Conservation (phyloP, 352 stramenopile species). For the Chloridella minuta region DNA sequence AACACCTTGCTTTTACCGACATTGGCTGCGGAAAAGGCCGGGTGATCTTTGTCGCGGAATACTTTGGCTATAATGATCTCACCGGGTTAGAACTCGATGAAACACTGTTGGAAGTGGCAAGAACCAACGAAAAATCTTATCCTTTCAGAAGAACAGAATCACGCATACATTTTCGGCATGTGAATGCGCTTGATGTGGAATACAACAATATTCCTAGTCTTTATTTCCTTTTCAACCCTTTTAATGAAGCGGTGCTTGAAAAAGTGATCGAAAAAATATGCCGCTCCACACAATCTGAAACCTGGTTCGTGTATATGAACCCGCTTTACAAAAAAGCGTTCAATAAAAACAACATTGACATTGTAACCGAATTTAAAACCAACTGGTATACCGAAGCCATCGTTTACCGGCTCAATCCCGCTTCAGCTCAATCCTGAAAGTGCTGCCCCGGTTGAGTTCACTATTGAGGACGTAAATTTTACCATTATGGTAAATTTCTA, state of each 20-base stretch:
- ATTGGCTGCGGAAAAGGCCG: background rate
- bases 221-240: background rate
- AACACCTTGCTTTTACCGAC: background rate
- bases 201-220: background rate
- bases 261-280: background rate
- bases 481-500: background rate
- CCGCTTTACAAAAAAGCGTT: background rate
- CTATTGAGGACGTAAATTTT: background rate
- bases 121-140: background rate
- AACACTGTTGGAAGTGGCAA: background rate
- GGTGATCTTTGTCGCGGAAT: background rate
- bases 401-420: background rate
- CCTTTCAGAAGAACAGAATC: background rate
- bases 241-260: background rate
- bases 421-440: background rate
- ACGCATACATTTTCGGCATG: background rate
- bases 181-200: background rate
- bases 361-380: background rate
- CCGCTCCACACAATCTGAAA: background rate
- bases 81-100: background rate
- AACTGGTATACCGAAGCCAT: background rate
- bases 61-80: background rate
- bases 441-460: background rate
- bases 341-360: background rate
- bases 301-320: background rate